Evolutionary conservation across 2,329 filamentous ascomycete genomes (phyloP).

Genomic region (Colletotrichum sp.): DNA sequence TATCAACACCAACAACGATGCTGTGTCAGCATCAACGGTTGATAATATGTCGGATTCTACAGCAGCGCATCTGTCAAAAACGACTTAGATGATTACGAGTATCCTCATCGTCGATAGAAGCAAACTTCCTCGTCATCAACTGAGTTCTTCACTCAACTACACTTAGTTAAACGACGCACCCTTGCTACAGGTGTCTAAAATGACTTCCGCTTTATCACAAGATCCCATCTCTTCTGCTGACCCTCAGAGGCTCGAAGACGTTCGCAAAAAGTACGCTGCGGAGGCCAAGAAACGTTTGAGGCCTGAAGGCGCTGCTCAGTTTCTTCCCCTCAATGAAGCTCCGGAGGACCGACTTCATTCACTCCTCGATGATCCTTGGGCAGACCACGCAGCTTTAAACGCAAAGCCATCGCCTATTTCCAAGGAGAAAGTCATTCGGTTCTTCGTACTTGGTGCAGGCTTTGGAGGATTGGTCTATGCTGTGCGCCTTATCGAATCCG

Average conservation of each 20-base stretch:
- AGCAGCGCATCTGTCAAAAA: not conserved
- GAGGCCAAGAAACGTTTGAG: conserved; percentile 38
- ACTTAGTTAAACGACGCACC: not conserved
- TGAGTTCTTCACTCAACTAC: not conserved
- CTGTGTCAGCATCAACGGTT: not conserved
- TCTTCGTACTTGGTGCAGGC: conserved; percentile 40
- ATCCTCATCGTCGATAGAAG: not conserved
- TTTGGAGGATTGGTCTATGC: conserved; percentile 37
- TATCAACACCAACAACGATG: not conserved
- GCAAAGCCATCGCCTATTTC: conserved; percentile 21
- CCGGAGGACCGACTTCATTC: conserved; percentile 20
- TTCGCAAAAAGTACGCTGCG: conserved; percentile 27
- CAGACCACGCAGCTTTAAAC: conserved; percentile 33
- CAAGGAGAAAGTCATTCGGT: conserved; percentile 29
- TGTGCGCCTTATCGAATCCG: conserved; percentile 25
- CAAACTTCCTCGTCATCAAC: rapidly evolving
- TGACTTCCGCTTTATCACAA: not conserved
- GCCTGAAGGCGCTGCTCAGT: conserved; percentile 35
- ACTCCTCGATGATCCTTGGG: conserved; percentile 38
- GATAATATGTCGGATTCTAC: not conserved
- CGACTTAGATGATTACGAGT: not conserved
- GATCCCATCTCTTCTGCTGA: not conserved
- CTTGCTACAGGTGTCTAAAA: not conserved
- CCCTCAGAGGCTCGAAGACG: not conserved
- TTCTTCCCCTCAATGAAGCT: conserved; percentile 28